These are phyloP conservation scores for Oligophagozyma castellii DNA, from an alignment of 1,139 yeast genomes.

Conservation along the genomic window DNA sequence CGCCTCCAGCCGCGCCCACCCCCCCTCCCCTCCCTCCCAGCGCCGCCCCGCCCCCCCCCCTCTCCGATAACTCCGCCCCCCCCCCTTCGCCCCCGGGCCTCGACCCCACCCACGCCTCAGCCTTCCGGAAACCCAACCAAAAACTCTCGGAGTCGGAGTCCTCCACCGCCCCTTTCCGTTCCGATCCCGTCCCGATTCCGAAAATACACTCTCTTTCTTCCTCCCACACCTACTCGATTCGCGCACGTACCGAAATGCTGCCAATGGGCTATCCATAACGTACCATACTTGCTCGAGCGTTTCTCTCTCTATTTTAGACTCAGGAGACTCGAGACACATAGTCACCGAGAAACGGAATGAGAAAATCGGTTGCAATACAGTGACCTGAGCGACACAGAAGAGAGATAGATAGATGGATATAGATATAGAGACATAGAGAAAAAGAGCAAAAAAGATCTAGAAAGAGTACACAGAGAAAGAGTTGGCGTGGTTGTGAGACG, in stretches of 20 bases:
- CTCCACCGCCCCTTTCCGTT: too few species aligned
- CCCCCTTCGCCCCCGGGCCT: constrained; percentile 42
- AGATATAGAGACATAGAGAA: not conserved
- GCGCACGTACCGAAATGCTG: too few species aligned
- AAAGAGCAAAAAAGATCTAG: not conserved
- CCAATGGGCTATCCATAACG: too few species aligned
- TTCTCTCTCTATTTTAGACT: too few species aligned
- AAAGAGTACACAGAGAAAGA: not conserved
- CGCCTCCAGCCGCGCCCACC: too few species aligned
- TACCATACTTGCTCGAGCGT: too few species aligned
- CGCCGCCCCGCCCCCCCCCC: constrained; percentile 1
- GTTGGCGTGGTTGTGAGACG: not conserved
- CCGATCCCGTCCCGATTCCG: too few species aligned
- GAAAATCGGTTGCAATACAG: not conserved
- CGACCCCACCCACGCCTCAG: constrained; percentile 52
- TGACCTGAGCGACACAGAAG: not conserved
- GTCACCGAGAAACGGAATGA: not conserved
- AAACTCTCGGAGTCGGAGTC: too few species aligned
- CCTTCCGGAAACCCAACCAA: too few species aligned
- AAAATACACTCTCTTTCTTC: too few species aligned
- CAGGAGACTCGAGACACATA: not conserved
- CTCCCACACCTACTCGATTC: too few species aligned
- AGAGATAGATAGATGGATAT: not conserved
- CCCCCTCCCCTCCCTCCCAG: constrained; percentile 1
- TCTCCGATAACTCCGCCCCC: constrained; percentile 1